Evolutionary conservation across 768 basidiomycete genomes (phyloP), one percentile per base, ranked within the genome.

Genomic region (Tricholoma bakamatsutake): DNA sequence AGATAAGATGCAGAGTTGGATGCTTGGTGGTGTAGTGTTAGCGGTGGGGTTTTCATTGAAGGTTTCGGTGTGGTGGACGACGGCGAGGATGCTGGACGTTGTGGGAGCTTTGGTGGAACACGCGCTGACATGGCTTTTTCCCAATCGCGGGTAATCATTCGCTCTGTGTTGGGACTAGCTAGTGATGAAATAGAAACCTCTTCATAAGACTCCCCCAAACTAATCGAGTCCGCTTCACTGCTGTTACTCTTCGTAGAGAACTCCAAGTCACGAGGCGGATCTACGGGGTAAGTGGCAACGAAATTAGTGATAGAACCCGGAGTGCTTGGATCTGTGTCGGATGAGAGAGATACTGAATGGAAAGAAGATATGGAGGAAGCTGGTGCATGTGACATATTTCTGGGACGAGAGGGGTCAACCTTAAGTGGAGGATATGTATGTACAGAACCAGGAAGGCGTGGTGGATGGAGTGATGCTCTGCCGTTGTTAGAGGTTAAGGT

Each of bases 321-420:
- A 1, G 72, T 74, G 56, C 70, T 71, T 15, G 73, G 67, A 56
- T 76, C 74, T 30, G 75, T 74, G 58, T 85, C 84, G 6, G 85
- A 87, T 1, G 88, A 90, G 15, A 91, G 77, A 1, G 89, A 91
- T 24, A 91, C 86, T 2, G 89, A 90, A 62, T 90, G 88, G 58
- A 92, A 90, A 28, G 89, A 91, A 2, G 89, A 90, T 37, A 89
- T 79, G 48, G 89, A 91, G 1, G 87, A 88, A 2, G 78, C 79
- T 4, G 81, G 78, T 4, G 73, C 78, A 65, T 90, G 88, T 40
- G 69, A 57, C 40, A 65, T 67, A 57, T 59, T 61, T 40, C 64
- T 62, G 13, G 73, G 67, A 51, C 71, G 76, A 17, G 67, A 66
- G 31, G 67, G 59, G 52, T 70, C 71, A 56, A 67, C 69, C 56